These are phyloP conservation scores for Penicillium nordicum DNA, from an alignment of 2,329 filamentous ascomycete species.

Conservation along the genomic window DNA sequence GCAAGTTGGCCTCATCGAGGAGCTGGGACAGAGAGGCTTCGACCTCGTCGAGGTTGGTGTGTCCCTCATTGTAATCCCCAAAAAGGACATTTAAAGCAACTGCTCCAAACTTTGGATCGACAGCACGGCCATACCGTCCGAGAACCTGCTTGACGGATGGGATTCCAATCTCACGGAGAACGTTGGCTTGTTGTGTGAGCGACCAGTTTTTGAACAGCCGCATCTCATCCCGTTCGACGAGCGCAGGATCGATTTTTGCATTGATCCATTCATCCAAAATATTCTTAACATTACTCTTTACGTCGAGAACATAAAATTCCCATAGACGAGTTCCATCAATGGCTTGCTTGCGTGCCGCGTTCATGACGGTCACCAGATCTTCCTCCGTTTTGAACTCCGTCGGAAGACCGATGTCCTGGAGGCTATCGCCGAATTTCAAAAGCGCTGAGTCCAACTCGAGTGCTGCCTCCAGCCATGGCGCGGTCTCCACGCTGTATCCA, in stretches of 20 bases:
- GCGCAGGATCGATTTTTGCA: conserved; percentile 11
- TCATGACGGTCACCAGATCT: conserved; percentile 78
- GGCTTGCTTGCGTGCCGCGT: conserved; percentile 75
- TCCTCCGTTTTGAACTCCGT: conserved; percentile 66
- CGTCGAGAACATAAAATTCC: conserved; percentile 88
- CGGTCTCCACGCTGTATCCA: conserved; percentile 89
- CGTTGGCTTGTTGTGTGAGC: conserved; percentile 56
- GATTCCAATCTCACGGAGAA: conserved; percentile 66
- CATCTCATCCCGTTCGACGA: conserved; percentile 31
- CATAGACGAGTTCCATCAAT: conserved; percentile 76
- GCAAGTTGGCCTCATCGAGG: conserved; percentile 79
- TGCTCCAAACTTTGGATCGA: conserved; percentile 68
- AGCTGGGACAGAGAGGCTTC: conserved; percentile 57
- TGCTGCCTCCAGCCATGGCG: conserved; percentile 65
- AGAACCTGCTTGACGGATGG: conserved; percentile 70
- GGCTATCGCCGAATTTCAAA: conserved; percentile 59
- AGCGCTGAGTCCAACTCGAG: conserved; percentile 76
- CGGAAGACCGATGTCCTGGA: conserved; percentile 69
- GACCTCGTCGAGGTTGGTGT: conserved; percentile 42
- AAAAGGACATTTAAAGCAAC: conserved; percentile 64
- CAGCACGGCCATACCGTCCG: conserved; percentile 68
- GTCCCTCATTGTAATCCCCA: conserved; percentile 61
- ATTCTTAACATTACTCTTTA: conserved; percentile 66
- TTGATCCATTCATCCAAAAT: conserved; percentile 70
- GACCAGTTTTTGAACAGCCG: conserved; percentile 54